phyloP scores from a whole-genome alignment of 1,139 yeast genomes.

The Keqinozyma sinolaborantium region DNA sequence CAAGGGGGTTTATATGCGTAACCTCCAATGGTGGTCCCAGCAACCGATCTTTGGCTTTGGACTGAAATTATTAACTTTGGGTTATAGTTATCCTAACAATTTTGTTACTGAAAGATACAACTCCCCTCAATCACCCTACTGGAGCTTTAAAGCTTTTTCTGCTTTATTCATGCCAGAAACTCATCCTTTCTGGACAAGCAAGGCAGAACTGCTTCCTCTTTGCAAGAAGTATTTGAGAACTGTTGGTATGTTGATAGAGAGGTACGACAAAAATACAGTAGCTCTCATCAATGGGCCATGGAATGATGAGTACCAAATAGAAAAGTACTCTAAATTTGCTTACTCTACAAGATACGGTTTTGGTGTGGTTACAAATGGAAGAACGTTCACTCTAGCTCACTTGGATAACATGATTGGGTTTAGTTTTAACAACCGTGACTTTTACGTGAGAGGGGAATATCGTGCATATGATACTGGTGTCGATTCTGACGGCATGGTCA shows the following conservation, averaged over 20 bases:
- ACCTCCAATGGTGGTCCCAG: conserved; percentile 23
- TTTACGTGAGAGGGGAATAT: conserved; percentile 7
- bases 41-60: conserved; percentile 17
- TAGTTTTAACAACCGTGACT: conserved; percentile 7
- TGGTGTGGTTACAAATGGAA: conserved; percentile 14
- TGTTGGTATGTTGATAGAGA: conserved; percentile 16
- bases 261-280: conserved; percentile 15
- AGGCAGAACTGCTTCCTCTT: conserved; percentile 6
- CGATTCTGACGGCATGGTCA: conserved; percentile 8
- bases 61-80: conserved; percentile 17
- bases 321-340: conserved; percentile 25
- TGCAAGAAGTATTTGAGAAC: conserved; percentile 3
- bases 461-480: conserved; percentile 8
- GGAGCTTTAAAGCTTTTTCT: conserved; percentile 22
- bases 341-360: conserved; percentile 24
- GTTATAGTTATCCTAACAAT: conserved; percentile 22
- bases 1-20: conserved; percentile 18
- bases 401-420: conserved; percentile 16
- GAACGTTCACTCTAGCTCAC: conserved; percentile 14
- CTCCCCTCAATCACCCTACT: conserved; percentile 25
- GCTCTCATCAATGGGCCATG: conserved; percentile 22
- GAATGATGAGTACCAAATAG: conserved; percentile 15
- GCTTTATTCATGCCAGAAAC: conserved; percentile 9
- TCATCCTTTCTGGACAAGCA: conserved; percentile 17
- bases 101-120: conserved; percentile 22